Conservation (phyloP, 73 alveolate species). For the Effrenium voratum region DNA sequence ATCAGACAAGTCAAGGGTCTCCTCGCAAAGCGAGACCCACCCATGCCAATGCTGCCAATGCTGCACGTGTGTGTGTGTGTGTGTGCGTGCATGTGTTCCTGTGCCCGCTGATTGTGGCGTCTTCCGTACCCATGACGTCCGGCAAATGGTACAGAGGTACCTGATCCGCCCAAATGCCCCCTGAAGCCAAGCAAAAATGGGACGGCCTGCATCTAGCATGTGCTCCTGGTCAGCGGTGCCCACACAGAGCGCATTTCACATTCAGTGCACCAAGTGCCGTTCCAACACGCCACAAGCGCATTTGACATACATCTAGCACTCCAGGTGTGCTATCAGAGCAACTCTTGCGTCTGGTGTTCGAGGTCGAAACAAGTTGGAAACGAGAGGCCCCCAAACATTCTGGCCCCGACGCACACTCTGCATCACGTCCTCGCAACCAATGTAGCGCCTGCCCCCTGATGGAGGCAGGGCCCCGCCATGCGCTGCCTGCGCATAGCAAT, state of each 20-base stretch:
- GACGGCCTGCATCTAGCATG: slow-evolving; percentile 63
- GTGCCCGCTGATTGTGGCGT: not conserved
- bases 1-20: not conserved
- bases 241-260: not conserved
- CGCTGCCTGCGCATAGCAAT: slow-evolving; percentile 63
- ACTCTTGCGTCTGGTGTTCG: not conserved
- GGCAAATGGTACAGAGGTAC: slow-evolving; percentile 53
- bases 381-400: too few species aligned
- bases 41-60: not conserved
- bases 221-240: slow-evolving; percentile 23
- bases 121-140: slow-evolving; percentile 67
- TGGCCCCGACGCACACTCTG: not conserved
- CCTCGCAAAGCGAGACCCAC: not conserved
- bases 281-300: not conserved
- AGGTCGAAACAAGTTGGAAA: not conserved
- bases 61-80: not conserved
- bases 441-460: slow-evolving; percentile 50
- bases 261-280: not conserved
- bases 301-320: not conserved
- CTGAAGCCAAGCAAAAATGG: not conserved
- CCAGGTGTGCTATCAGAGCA: not conserved
- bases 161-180: not conserved
- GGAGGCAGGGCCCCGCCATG: slow-evolving; percentile 69
- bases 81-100: not conserved
- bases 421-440: slow-evolving; percentile 44